A percentile compares a stretch with the other conserved stretches of the same genome.
Conservation (phyloP, 2,329 filamentous ascomycete genomes). For the Hymenoscyphus scutula region DNA sequence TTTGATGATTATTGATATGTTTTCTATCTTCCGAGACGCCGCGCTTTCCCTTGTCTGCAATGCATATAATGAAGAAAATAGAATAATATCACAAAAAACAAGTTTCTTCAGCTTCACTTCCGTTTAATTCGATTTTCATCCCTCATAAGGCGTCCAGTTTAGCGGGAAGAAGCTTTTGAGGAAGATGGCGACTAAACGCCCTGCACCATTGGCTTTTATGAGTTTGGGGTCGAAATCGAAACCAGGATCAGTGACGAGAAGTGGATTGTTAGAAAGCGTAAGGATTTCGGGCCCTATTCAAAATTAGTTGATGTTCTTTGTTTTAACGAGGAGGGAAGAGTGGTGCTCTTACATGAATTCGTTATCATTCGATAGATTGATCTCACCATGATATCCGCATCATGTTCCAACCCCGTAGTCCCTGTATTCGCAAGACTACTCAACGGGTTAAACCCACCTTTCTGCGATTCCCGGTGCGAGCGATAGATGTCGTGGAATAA, state of each 20-base stretch:
- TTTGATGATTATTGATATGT: too few species aligned
- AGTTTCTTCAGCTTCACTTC: not conserved
- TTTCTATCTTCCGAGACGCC: not conserved
- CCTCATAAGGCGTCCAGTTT: conserved; percentile 5
- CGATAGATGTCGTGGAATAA: conserved; percentile 31
- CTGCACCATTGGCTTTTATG: conserved; percentile 24
- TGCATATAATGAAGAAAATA: not conserved
- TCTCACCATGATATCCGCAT: conserved; percentile 23
- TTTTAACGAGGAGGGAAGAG: not conserved
- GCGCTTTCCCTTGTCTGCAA: not conserved
- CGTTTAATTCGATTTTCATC: not conserved
- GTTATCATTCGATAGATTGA: conserved; percentile 20
- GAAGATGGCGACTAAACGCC: conserved; percentile 27
- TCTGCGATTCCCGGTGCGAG: conserved; percentile 20
- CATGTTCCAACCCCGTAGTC: conserved; percentile 18
- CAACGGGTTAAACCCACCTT: conserved; percentile 27
- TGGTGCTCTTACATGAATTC: conserved; percentile 21
- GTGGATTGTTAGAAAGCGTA: conserved; percentile 18
- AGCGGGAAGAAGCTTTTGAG: conserved; percentile 25
- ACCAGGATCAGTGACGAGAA: conserved; percentile 12
- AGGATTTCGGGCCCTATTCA: conserved; percentile 20
- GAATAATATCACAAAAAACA: not conserved
- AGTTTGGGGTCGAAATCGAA: conserved; percentile 15
- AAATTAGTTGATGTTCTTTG: not conserved
- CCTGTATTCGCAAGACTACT: conserved; percentile 10